A percentile compares a stretch with the other conserved stretches of the same genome.
Conservation (phyloP, 352 stramenopile species). For the Globisporangium radiosum region DNA sequence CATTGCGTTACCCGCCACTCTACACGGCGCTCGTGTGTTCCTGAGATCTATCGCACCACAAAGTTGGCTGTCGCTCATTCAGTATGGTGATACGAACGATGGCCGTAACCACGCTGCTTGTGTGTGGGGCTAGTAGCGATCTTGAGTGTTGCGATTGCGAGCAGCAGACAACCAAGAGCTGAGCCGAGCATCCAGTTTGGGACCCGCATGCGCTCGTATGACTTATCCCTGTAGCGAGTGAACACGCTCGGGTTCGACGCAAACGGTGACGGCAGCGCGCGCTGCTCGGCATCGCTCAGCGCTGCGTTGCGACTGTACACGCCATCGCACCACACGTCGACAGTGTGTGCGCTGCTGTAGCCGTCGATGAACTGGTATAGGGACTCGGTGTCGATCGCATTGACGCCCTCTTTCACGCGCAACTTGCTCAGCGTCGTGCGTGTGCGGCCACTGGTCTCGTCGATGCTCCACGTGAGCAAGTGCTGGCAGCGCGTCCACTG, state of each 20-base stretch:
- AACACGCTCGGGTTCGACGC: background rate
- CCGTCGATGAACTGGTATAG: background rate
- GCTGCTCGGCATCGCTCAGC: background rate
- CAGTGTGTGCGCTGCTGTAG: no score
- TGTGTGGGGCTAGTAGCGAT: no score
- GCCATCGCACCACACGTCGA: background rate
- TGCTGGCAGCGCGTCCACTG: slow-evolving; percentile 22
- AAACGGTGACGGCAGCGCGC: background rate
- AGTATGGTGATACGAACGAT: no score
- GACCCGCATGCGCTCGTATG: background rate
- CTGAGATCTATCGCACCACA: no score
- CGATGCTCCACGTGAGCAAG: slow-evolving; percentile 32
- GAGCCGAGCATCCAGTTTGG: background rate
- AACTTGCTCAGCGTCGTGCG: background rate
- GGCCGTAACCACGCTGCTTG: no score
- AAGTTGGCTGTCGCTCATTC: no score
- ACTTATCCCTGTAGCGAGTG: background rate
- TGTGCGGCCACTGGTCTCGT: background rate
- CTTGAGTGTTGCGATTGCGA: background rate
- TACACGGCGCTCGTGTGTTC: no score
- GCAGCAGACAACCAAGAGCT: background rate
- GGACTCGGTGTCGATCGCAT: background rate
- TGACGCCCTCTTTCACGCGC: background rate
- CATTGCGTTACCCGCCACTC: no score
- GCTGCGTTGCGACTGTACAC: background rate